phyloP scores from a whole-genome alignment of 2,329 filamentous ascomycete genomes.

The Fusarium bulbicola region DNA sequence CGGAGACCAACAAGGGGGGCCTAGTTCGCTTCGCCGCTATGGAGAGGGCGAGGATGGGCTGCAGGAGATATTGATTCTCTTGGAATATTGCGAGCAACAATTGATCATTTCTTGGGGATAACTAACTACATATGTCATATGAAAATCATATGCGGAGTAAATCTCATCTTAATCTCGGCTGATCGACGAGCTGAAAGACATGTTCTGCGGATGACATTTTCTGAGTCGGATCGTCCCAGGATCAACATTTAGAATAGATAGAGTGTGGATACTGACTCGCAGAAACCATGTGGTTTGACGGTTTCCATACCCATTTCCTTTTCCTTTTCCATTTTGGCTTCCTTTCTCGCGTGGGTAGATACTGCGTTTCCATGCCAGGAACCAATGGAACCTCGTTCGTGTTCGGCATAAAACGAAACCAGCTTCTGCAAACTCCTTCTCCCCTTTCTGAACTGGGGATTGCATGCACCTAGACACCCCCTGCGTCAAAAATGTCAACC shows the following conservation, averaged over 20 bases:
- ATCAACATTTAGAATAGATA: conserved; percentile 19
- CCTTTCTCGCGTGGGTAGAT: conserved; percentile 9
- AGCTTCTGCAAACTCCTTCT: neutral
- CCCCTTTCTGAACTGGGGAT: conserved; percentile 14
- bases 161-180: conserved; percentile 17
- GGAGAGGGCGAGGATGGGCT: conserved; percentile 4
- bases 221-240: conserved; percentile 3
- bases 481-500: conserved; percentile 42
- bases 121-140: neutral
- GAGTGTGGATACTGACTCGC: conserved; percentile 34
- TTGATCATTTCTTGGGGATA: neutral
- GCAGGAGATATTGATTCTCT: neutral
- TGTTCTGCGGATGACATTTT: conserved; percentile 4
- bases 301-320: neutral
- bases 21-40: conserved; percentile 16
- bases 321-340: neutral
- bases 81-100: neutral
- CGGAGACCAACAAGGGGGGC: conserved; percentile 14
- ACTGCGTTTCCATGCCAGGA: conserved; percentile 1
- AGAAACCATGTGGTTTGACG: conserved; percentile 31
- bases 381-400: conserved; percentile 18
- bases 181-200: conserved; percentile 13
- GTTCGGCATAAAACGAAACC: conserved; percentile 11
- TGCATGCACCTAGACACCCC: conserved; percentile 27
- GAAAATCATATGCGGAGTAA: neutral